phyloP scores from a whole-genome alignment of 2,329 filamentous ascomycete genomes.

The Hymenoscyphus scutula region DNA sequence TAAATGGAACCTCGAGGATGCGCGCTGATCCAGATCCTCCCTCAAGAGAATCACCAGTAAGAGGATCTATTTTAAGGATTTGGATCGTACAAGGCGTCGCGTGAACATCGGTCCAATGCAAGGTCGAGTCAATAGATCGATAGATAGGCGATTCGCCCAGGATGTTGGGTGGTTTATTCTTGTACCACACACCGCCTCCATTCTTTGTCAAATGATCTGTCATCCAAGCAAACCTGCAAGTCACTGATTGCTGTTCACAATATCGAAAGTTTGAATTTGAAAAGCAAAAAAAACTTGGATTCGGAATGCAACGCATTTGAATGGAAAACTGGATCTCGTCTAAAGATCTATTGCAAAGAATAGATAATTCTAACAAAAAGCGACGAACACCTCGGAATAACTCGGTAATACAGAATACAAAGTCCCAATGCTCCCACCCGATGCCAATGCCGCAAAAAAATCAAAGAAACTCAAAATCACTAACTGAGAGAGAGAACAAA shows the following conservation, averaged over 20 bases:
- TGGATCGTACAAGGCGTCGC: slow-evolving; percentile 12
- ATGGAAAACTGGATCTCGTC: neutral
- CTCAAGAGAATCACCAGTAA: neutral
- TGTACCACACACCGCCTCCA: slow-evolving; percentile 9
- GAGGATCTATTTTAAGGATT: slow-evolving; percentile 13
- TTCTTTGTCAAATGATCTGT: neutral
- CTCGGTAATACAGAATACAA: slow-evolving; percentile 3
- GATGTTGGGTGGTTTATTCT: slow-evolving; percentile 6
- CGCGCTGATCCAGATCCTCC: neutral
- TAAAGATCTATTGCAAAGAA: neutral
- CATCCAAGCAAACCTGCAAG: slow-evolving; percentile 3
- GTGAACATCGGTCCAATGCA: slow-evolving; percentile 13
- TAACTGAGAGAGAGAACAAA: neutral
- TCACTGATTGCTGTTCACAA: neutral
- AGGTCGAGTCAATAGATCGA: slow-evolving; percentile 6
- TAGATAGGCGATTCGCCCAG: slow-evolving; percentile 14
- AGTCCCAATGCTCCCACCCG: neutral
- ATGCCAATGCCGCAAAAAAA: neutral
- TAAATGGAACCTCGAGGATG: slow-evolving; percentile 7
- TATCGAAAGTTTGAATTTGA: neutral
- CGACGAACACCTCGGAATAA: neutral
- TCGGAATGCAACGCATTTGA: neutral
- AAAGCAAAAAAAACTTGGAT: neutral
- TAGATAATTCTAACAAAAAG: neutral
- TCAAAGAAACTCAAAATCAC: neutral